Base-by-base conservation (phyloP, 2,329 filamentous ascomycete species). In the Cladosporium sp. region DNA sequence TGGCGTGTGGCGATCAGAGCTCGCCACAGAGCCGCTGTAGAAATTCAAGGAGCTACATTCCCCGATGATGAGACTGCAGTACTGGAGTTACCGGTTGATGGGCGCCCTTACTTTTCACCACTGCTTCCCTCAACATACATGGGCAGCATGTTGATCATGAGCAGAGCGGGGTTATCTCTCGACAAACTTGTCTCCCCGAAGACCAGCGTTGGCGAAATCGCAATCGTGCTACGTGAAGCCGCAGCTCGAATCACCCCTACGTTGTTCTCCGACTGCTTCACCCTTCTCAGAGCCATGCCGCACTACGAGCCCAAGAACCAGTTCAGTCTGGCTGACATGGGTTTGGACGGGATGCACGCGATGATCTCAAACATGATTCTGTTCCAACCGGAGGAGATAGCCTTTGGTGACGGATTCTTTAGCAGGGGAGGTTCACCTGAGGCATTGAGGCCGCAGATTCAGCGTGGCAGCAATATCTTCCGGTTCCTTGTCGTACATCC, bases 1-100 rank as follows among this genome's bases (percentile, higher is more conserved):
- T 80, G 79, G 79, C 74, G 77, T 0, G 71, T 74, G 0, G 72
- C 77, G 0, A 73, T 79, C 49, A 70, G 73, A 23, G 75, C 78
- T 1, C 72, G 79, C 14, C 76, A 76, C 48, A 74, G 72, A 1
- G 76, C 78, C 77, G 39, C 39, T 11, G 39, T 46, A 13, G 39
- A 46, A 46, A 2, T 46, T 13, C 39, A 46, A 8, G 39, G 39
- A 21, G 39, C n/a, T 13, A 23, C 7, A 4, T 46, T 46, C 39
- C 39, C n/a, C 39, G 10, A 21, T 1, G 39, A 46, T 13, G 39
- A 46, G 39, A 46, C 39, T 11, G 39, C 39, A 46, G 39, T 46
- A 0, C 10, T 46, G n/a, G 39, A 46, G 8, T 46, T 46, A 10
- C 39, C 39, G 7, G 39, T 46, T 2, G 39, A 75, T 43, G 70